These are phyloP conservation scores for Paspalum notatum DNA, from an alignment of 176 grass and related monocot genomes.

Conservation along the genomic window DNA sequence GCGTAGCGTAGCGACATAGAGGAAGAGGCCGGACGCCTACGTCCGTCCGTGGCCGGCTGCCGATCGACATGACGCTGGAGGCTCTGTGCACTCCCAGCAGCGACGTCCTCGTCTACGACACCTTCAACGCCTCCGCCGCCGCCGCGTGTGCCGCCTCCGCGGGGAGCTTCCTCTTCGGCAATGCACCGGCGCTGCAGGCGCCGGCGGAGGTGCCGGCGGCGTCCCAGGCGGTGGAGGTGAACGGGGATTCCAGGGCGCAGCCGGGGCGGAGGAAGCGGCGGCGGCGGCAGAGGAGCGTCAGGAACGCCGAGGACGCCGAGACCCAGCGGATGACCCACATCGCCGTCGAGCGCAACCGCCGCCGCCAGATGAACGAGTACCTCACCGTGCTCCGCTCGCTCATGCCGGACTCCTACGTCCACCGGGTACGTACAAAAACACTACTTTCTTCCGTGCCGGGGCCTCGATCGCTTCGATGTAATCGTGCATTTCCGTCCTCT, in stretches of 20 bases:
- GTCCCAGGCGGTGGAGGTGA: not conserved
- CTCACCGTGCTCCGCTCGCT: constrained; percentile 76
- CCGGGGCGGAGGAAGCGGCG: constrained; percentile 67
- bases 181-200: not conserved
- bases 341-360: constrained; percentile 98
- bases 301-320: constrained; percentile 80
- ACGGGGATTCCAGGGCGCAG: not conserved
- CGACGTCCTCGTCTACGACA: constrained; percentile 62
- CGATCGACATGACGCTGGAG: constrained; percentile 49
- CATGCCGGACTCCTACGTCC: constrained; percentile 81
- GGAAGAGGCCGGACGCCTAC: not conserved
- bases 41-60: not conserved
- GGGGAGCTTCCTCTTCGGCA: constrained; percentile 32
- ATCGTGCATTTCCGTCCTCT: not conserved
- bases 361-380: constrained; percentile 97
- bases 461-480: not conserved
- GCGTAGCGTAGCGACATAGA: not conserved
- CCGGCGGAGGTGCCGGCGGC: not conserved
- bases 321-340: constrained; percentile 93
- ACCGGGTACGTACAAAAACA: constrained; percentile 62
- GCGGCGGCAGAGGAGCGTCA: constrained; percentile 55
- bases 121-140: constrained; percentile 48
- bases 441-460: not conserved
- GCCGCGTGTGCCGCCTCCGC: not conserved
- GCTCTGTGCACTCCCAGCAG: constrained; percentile 38